Evolutionary conservation across 164 flowering plant species (phyloP).

Genomic region (Vitis cinerea): DNA sequence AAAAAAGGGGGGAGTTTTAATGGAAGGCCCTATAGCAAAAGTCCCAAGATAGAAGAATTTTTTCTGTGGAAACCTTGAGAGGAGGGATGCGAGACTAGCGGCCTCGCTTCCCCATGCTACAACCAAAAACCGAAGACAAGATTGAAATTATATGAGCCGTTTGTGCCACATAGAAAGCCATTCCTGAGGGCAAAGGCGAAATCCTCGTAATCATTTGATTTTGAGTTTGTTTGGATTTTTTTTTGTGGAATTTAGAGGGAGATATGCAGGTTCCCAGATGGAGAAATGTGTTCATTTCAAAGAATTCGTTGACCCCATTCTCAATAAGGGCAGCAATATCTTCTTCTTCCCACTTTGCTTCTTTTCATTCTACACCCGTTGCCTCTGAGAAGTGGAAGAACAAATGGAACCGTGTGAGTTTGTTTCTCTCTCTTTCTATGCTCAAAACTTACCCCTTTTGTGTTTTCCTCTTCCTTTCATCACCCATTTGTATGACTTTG

Average conservation of each 20-base stretch:
- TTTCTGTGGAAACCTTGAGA: no score
- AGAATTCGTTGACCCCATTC: slow-evolving; percentile 25
- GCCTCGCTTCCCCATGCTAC: no score
- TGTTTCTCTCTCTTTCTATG: background rate
- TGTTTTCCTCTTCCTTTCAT: background rate
- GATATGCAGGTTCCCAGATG: slow-evolving; percentile 52
- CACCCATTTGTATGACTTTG: no score
- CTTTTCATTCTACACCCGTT: slow-evolving; percentile 55
- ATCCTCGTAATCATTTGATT: background rate
- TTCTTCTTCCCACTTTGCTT: slow-evolving; percentile 23
- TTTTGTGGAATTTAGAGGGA: slow-evolving; percentile 2
- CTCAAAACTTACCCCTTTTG: background rate
- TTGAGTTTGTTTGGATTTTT: background rate
- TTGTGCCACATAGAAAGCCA: no score
- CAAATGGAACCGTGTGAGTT: slow-evolving; percentile 48
- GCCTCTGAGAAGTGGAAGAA: slow-evolving; percentile 49
- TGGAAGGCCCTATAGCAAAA: no score
- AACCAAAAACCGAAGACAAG: no score
- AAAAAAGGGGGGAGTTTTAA: no score
- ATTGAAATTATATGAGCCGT: no score
- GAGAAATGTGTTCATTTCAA: slow-evolving; percentile 28
- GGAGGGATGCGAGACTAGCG: no score
- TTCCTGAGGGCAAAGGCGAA: no score
- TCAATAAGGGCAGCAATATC: background rate
- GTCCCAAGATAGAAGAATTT: no score